Conservation (phyloP, 495 filamentous ascomycete genomes). For the Aspergillus funiculosus region DNA sequence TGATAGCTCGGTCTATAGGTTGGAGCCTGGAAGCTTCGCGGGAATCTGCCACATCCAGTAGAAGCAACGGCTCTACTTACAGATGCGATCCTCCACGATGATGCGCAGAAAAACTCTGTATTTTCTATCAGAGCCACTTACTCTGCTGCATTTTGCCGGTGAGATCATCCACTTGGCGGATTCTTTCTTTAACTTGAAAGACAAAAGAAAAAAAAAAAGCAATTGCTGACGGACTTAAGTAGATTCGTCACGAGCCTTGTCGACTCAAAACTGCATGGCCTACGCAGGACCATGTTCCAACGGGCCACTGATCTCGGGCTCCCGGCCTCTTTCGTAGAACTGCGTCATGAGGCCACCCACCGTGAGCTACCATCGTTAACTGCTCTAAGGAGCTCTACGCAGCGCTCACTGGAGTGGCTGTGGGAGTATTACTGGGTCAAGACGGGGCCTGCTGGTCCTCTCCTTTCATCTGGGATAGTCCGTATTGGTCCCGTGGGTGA, state of each 20-base stretch:
- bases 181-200: too few species aligned
- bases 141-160: conserved; percentile 57
- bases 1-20: conserved; percentile 31
- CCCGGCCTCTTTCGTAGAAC: conserved; percentile 79
- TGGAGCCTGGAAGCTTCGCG: conserved; percentile 56
- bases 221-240: neutral
- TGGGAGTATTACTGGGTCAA: conserved; percentile 79
- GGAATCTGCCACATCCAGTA: conserved; percentile 72
- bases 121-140: conserved; percentile 54
- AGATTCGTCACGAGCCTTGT: conserved; percentile 90
- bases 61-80: conserved; percentile 75
- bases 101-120: conserved; percentile 43
- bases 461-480: neutral
- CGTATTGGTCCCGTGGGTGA: neutral
- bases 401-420: conserved; percentile 73
- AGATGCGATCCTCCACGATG: conserved; percentile 66
- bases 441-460: conserved; percentile 13
- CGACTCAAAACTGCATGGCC: conserved; percentile 64
- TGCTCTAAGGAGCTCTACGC: conserved; percentile 58
- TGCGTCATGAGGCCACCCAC: conserved; percentile 86
- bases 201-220: too few species aligned
- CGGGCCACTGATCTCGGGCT: conserved; percentile 70
- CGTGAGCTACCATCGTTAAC: conserved; percentile 72
- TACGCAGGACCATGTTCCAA: conserved; percentile 72
- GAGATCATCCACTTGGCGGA: too few species aligned